phyloP scores from a whole-genome alignment of 2,329 filamentous ascomycete species.

The Fusarium camptoceras region DNA sequence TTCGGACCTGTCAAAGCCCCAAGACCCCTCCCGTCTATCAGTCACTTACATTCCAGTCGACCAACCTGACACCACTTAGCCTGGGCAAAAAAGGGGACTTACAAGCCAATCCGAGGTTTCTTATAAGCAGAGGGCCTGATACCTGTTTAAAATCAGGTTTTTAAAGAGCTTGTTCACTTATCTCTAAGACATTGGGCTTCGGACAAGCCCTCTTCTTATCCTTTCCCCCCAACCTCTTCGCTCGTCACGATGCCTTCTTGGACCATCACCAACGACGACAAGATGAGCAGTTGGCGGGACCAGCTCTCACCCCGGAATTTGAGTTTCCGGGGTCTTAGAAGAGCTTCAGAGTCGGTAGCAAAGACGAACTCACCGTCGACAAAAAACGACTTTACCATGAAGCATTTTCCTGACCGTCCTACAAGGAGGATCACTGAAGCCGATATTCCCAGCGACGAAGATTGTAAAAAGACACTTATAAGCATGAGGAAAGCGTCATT shows the following conservation, averaged over 20 bases:
- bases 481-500: constrained; percentile 35
- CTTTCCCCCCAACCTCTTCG: constrained; percentile 10
- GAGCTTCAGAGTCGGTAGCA: constrained; percentile 34
- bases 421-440: constrained; percentile 30
- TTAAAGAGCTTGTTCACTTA: constrained; percentile 1
- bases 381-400: constrained; percentile 36
- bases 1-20: constrained; percentile 5
- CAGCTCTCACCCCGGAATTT: constrained; percentile 35
- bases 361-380: constrained; percentile 11
- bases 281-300: constrained; percentile 41
- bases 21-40: constrained; percentile 31
- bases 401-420: constrained; percentile 43
- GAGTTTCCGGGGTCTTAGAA: constrained; percentile 35
- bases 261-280: constrained; percentile 32
- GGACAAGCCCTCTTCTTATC: background rate
- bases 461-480: constrained; percentile 35
- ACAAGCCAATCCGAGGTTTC: background rate
- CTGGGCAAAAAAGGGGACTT: constrained; percentile 5
- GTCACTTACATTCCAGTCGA: constrained; percentile 38
- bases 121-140: constrained; percentile 27
- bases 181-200: constrained; percentile 25
- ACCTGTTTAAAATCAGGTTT: constrained; percentile 14
- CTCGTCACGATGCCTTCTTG: constrained; percentile 34
- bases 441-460: constrained; percentile 43
- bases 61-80: constrained; percentile 21